phyloP scores from a whole-genome alignment of 805 yeast species.

The Lipomyces yamanashiensis region DNA sequence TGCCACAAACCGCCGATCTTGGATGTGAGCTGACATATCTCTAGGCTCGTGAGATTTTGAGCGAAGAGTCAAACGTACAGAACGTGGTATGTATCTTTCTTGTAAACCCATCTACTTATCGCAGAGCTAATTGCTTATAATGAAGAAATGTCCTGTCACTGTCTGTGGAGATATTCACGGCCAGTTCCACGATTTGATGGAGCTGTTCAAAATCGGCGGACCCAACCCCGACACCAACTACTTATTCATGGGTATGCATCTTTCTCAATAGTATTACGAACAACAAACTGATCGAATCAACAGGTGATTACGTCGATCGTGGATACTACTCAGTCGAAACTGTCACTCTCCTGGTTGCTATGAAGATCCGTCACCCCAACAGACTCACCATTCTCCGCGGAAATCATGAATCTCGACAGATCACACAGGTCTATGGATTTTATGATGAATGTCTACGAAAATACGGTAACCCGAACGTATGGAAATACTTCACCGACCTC shows the following conservation, averaged over 20 bases:
- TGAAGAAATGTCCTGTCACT: constrained; percentile 79
- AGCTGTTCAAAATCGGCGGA: constrained; percentile 90
- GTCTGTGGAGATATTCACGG: constrained; percentile 94
- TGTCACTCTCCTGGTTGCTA: constrained; percentile 81
- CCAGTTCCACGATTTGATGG: constrained; percentile 93
- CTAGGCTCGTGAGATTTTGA: constrained; percentile 69
- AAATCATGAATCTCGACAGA: constrained; percentile 93
- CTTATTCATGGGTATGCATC: constrained; percentile 65
- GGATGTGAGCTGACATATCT: background rate
- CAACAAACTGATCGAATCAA: background rate
- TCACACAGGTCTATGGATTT: constrained; percentile 94
- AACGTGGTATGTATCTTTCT: constrained; percentile 59
- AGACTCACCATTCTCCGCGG: constrained; percentile 93
- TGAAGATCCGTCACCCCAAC: constrained; percentile 90
- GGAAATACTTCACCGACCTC: constrained; percentile 90
- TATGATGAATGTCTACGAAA: constrained; percentile 94
- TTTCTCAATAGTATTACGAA: background rate
- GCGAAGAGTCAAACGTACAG: constrained; percentile 89
- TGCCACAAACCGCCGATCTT: constrained; percentile 45
- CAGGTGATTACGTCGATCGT: constrained; percentile 85
- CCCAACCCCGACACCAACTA: constrained; percentile 91
- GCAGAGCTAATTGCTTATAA: background rate
- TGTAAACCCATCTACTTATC: too few relatives aligned
- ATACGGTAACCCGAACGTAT: constrained; percentile 88
- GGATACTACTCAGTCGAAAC: constrained; percentile 90